Conservation (phyloP, 192 early-diverging fungal genomes). For the Linnemannia zychae region DNA sequence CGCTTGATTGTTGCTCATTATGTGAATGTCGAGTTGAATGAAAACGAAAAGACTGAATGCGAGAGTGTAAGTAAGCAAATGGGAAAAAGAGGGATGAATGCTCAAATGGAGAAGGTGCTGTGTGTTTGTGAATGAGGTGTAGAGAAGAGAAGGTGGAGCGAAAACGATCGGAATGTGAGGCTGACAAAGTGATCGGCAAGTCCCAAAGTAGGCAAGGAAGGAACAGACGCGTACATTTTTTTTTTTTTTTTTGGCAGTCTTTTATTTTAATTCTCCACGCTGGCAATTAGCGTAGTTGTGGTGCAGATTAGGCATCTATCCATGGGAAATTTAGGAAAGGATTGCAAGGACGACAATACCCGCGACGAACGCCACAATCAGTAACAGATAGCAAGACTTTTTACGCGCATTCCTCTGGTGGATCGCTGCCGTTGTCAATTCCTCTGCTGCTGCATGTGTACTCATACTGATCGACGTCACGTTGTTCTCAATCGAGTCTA, state of each 20-base stretch:
- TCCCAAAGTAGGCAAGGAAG: neutral
- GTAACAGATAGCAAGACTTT: constrained; percentile 86
- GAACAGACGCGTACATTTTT: neutral
- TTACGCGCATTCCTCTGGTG: constrained; percentile 85
- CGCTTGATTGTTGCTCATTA: constrained; percentile 25
- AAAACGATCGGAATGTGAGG: constrained; percentile 5
- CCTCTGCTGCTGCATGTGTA: constrained; percentile 82
- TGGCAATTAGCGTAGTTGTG: neutral
- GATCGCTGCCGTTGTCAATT: constrained; percentile 84
- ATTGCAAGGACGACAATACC: constrained; percentile 53
- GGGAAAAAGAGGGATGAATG: neutral
- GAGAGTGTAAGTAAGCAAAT: neutral
- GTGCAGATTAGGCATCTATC: neutral
- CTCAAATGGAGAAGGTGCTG: too few species aligned
- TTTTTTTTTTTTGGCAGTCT: neutral
- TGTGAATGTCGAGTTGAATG: neutral
- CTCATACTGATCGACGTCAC: constrained; percentile 86
- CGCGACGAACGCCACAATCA: constrained; percentile 79
- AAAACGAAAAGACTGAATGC: neutral
- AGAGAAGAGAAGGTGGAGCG: neutral
- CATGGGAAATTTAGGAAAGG: constrained; percentile 9
- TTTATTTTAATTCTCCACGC: neutral
- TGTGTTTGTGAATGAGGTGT: neutral
- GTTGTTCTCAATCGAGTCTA: constrained; percentile 96
- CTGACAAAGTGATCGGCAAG: neutral